These are phyloP conservation scores for Cercospora nicotianae DNA, from an alignment of 2,329 filamentous ascomycete species.

Conservation along the genomic window DNA sequence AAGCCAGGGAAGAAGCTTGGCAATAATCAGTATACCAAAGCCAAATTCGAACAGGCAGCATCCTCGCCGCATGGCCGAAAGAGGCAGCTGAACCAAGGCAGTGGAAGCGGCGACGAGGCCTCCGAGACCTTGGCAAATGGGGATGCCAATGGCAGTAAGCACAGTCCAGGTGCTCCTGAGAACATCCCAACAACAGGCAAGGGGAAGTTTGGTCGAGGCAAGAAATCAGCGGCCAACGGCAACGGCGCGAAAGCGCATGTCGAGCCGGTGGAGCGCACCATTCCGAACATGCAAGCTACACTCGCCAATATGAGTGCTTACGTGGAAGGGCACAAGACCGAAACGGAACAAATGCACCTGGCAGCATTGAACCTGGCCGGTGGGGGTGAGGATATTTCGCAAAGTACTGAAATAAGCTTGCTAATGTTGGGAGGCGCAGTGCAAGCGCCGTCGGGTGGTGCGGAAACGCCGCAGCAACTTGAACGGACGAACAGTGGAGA, in stretches of 20 bases:
- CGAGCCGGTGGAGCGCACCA: slow-evolving; percentile 28
- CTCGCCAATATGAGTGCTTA: slow-evolving; percentile 25
- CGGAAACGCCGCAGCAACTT: neutral
- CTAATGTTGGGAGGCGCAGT: slow-evolving; percentile 15
- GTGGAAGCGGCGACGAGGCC: slow-evolving; percentile 38
- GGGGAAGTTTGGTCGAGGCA: slow-evolving; percentile 34
- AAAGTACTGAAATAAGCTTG: slow-evolving; percentile 12
- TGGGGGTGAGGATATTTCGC: slow-evolving; percentile 11
- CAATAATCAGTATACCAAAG: slow-evolving; percentile 79
- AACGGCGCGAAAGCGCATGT: slow-evolving; percentile 16
- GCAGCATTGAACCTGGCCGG: neutral
- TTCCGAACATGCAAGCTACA: slow-evolving; percentile 30
- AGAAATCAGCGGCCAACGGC: slow-evolving; percentile 33
- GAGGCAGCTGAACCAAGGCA: slow-evolving; percentile 25
- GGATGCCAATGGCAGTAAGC: slow-evolving; percentile 27
- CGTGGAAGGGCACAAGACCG: slow-evolving; percentile 21
- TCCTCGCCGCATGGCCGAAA: slow-evolving; percentile 47
- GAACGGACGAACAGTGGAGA: neutral
- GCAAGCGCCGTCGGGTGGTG: slow-evolving; percentile 6
- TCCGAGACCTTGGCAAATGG: slow-evolving; percentile 45
- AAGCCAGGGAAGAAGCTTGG: slow-evolving; percentile 58
- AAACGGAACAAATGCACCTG: slow-evolving; percentile 12
- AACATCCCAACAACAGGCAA: slow-evolving; percentile 39
- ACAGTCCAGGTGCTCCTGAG: slow-evolving; percentile 48
- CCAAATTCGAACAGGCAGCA: slow-evolving; percentile 47